phyloP scores from a whole-genome alignment of 2,329 filamentous ascomycete species.

The Catunica adiposa region DNA sequence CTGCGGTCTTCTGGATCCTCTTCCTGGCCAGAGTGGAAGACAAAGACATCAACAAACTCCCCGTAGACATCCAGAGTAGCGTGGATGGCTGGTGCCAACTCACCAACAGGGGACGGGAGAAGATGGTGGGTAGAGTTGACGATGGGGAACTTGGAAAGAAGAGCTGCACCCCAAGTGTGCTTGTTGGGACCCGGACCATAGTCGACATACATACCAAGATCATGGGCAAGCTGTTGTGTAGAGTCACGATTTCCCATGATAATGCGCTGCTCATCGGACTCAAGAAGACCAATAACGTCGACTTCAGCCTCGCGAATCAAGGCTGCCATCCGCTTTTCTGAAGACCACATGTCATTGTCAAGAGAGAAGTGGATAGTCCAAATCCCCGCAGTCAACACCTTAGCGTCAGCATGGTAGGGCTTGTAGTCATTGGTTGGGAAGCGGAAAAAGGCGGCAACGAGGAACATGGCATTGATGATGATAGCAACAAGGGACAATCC shows the following conservation, averaged over 20 bases:
- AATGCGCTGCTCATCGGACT: slow-evolving; percentile 86
- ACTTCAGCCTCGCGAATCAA: slow-evolving; percentile 85
- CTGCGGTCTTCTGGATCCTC: slow-evolving; percentile 86
- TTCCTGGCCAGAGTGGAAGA: slow-evolving; percentile 97
- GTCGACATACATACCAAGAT: slow-evolving; percentile 97
- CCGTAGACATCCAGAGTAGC: slow-evolving; percentile 93
- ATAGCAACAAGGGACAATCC: slow-evolving; percentile 43
- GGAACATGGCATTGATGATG: slow-evolving; percentile 63
- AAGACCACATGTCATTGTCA: slow-evolving; percentile 98
- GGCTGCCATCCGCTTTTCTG: slow-evolving; percentile 83
- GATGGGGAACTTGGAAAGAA: slow-evolving; percentile 95
- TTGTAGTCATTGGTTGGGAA: slow-evolving; percentile 87
- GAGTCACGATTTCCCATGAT: slow-evolving; percentile 99
- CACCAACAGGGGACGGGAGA: slow-evolving; percentile 80
- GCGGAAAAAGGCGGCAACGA: slow-evolving; percentile 68
- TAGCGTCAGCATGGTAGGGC: slow-evolving; percentile 75
- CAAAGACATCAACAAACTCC: slow-evolving; percentile 77
- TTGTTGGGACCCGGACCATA: slow-evolving; percentile 96
- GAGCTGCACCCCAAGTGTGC: slow-evolving; percentile 88
- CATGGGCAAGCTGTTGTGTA: slow-evolving; percentile 86
- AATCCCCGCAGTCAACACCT: slow-evolving; percentile 82
- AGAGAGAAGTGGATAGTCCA: slow-evolving; percentile 98
- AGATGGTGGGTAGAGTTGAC: slow-evolving; percentile 93
- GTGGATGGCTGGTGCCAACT: slow-evolving; percentile 88
- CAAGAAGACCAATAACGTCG: slow-evolving; percentile 90